Conservation (phyloP, 768 basidiomycete genomes). For the Pholiota conissans region DNA sequence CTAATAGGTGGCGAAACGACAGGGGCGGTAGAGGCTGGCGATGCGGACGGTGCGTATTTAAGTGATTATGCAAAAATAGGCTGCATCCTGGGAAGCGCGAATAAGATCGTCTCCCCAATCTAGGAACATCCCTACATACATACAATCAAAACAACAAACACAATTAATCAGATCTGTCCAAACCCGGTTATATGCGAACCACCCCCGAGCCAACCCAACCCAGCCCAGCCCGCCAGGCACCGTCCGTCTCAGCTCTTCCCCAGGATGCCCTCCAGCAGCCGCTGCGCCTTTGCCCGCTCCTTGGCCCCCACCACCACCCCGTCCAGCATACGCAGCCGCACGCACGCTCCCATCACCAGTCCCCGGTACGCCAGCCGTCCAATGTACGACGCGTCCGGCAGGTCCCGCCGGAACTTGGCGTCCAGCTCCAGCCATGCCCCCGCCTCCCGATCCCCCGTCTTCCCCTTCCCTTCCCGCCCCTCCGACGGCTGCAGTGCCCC, state of each 20-base stretch:
- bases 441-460: constrained; percentile 18
- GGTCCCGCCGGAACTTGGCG: constrained; percentile 80
- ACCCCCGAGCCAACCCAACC: constrained; percentile 12
- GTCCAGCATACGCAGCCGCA: constrained; percentile 71
- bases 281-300: constrained; percentile 82
- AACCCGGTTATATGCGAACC: constrained; percentile 24
- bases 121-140: constrained; percentile 24
- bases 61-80: constrained; percentile 18
- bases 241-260: constrained; percentile 28
- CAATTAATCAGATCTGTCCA: constrained; percentile 24
- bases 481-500: constrained; percentile 69
- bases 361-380: constrained; percentile 90
- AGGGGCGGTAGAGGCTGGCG: constrained; percentile 19
- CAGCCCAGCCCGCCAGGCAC: constrained; percentile 21
- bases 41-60: constrained; percentile 25
- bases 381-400: constrained; percentile 87
- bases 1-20: constrained; percentile 9
- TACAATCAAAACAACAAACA: constrained; percentile 16
- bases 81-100: constrained; percentile 17
- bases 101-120: constrained; percentile 21
- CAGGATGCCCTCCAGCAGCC: constrained; percentile 61
- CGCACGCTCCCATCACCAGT: constrained; percentile 77
- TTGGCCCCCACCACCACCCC: constrained; percentile 81
- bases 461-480: constrained; percentile 23
- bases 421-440: constrained; percentile 77